Evolutionary conservation across 2,329 filamentous ascomycete species (phyloP).

Genomic region (Botrytis byssoidea): DNA sequence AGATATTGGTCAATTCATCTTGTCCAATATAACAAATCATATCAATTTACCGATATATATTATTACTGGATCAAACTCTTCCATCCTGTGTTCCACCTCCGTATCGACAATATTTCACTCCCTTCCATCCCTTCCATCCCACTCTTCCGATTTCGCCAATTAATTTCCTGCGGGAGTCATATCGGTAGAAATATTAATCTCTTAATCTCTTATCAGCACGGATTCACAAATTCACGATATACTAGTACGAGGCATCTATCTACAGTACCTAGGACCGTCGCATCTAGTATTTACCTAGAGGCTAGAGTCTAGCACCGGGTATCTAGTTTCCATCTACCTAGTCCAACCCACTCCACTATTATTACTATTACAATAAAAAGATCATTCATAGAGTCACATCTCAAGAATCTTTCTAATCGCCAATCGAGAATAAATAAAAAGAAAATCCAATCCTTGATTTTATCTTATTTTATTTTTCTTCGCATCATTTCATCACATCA

Average conservation of each 20-base stretch:
- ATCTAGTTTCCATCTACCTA: background rate
- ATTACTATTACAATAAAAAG: background rate
- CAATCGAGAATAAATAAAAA: background rate
- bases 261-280: background rate
- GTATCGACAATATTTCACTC: background rate
- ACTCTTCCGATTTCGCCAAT: conserved; percentile 15
- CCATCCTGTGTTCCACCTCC: background rate
- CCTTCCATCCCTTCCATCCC: background rate
- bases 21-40: background rate
- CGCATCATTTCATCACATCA: conserved; percentile 6
- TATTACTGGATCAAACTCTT: background rate
- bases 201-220: conserved; percentile 12
- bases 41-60: too few species aligned
- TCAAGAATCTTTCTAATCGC: background rate
- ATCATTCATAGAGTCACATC: background rate
- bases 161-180: background rate
- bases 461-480: background rate
- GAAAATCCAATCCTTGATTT: background rate
- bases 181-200: background rate
- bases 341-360: background rate
- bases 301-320: background rate
- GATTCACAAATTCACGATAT: background rate
- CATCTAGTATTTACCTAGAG: background rate
- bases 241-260: background rate
- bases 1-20: background rate